Evolutionary conservation across 2,329 filamentous ascomycete genomes (phyloP), one percentile per base, ranked within the genome.

Genomic region (Tolypocladium cylindrosporum): DNA sequence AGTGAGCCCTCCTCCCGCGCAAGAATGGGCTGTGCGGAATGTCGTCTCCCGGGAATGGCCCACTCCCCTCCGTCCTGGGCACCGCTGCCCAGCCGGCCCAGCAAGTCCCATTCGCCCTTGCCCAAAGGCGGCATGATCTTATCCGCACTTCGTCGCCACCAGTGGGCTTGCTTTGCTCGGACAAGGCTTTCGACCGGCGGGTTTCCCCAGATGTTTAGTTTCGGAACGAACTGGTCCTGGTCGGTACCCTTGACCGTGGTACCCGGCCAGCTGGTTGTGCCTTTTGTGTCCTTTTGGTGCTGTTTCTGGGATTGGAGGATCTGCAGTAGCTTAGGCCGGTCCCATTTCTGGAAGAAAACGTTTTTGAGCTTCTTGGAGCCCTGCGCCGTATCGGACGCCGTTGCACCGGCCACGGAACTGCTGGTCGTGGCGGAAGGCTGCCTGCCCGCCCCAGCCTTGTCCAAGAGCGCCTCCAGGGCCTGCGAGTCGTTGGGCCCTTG

Each of bases 91-190:
- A 87, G 63, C 31, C 69, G 68, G n/a, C 69, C 69, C n/a, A 87
- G 68, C 16, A 76, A 65, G 16, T 85, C 74, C 82, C 82, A 87
- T 64, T 86, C 81, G 21, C 72, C 71, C 36, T 67, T 70, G 8
- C 75, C 74, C 19, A 87, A 59, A 0, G 84, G 84, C n/a, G 82
- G 80, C 63, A 82, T 70, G 8, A 84, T 61, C 59, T 77, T 80
- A 14, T 74, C 67, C 1, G 77, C 69, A 19, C 74, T 65, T 4
- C 58, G 58, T 42, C 69, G 75, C 79, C 81, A 87, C 71, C 77
- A 80, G 27, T 69, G 72, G 36, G 72, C 76, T 53, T 71, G 64
- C 59, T 79, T 79, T 11, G 73, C 74, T n/a, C 74, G 71, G 9
- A 69, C 63, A 1, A 77, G 64, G 50, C 68, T 75, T 6, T 70